phyloP scores from a whole-genome alignment of 768 basidiomycete species.

The Mycena polygramma region DNA sequence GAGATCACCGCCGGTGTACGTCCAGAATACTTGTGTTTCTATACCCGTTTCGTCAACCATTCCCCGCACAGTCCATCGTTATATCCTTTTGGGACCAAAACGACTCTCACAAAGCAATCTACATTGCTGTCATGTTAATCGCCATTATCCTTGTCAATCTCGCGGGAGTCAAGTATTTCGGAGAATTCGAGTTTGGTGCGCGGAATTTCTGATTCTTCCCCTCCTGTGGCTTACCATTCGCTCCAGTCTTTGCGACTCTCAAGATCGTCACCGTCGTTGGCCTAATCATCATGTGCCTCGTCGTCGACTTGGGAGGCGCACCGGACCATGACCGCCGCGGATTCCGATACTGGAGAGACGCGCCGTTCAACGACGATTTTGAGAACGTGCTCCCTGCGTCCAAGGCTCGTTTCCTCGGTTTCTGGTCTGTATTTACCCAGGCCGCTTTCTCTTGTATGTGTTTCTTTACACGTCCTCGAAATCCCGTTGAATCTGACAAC shows the following conservation, averaged over 20 bases:
- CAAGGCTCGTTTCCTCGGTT: constrained; percentile 49
- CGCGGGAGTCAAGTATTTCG: constrained; percentile 41
- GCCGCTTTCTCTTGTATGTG: constrained; percentile 51
- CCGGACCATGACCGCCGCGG: constrained; percentile 54
- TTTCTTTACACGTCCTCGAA: neutral
- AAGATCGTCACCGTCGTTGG: constrained; percentile 59
- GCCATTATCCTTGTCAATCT: constrained; percentile 46
- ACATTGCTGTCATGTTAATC: constrained; percentile 46
- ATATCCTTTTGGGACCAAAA: constrained; percentile 53
- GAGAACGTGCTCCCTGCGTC: constrained; percentile 38
- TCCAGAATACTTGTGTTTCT: too few species aligned
- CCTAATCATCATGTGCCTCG: constrained; percentile 59
- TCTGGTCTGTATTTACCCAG: constrained; percentile 46
- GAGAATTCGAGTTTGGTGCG: constrained; percentile 40
- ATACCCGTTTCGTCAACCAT: too few species aligned
- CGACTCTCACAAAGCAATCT: constrained; percentile 45
- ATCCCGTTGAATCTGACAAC: neutral
- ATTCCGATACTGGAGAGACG: constrained; percentile 55
- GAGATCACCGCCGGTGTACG: constrained; percentile 48
- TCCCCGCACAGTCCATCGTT: constrained; percentile 42
- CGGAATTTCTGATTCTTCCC: neutral
- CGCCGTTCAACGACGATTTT: constrained; percentile 42
- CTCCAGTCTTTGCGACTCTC: constrained; percentile 60
- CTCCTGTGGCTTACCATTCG: constrained; percentile 49
- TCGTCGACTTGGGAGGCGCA: constrained; percentile 63